Evolutionary conservation across 345 rosid genomes (phyloP), one percentile per base, ranked within the genome.

Genomic region (Combretum micranthum): DNA sequence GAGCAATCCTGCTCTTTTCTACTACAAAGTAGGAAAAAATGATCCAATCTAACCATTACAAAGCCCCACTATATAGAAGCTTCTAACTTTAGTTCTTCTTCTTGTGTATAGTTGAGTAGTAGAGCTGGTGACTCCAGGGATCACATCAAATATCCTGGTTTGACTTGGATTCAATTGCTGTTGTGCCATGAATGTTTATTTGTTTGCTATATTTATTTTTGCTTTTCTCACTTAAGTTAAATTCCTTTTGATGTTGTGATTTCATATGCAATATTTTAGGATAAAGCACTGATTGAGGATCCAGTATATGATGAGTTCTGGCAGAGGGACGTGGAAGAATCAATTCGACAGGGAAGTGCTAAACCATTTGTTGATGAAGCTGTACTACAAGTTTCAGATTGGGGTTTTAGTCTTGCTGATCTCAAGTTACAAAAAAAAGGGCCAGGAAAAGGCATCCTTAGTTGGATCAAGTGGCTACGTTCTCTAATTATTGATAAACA

Each of bases 241-340:
- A 20, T n/a, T 12, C 53, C 21, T 47, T 55, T 39, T 67, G 21
- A 25, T 25, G 44, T 17, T 20, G 14, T 32, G 12, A 21, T 46
- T 23, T 9, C 49, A 12, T 13, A 18, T 17, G 32, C 50, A 20
- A 14, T 70, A 53, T 65, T 64, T 42, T 56, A 85, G 92, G 92
- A 85, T 52, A 78, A 66, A 74, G 84, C 88, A 39, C 61, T 85
- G 65, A 70, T 85, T 15, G 81, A 80, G 73, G 92, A 82, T 51
- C 92, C 92, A 44, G 59, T 85, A 64, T 65, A 82, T 56, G 84
- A 80, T 68, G 92, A 82, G 59, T 80, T 80, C 72, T 82, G 84
- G 88, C 88, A 80, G 57, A 85, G 92, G 64, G 88, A 85, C 65
- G 80, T 82, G 25, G 92, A 82, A 64, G 92, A 85, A 67, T 80